Conservation (phyloP, 805 yeast genomes). For the Suhomyces vadensis region DNA sequence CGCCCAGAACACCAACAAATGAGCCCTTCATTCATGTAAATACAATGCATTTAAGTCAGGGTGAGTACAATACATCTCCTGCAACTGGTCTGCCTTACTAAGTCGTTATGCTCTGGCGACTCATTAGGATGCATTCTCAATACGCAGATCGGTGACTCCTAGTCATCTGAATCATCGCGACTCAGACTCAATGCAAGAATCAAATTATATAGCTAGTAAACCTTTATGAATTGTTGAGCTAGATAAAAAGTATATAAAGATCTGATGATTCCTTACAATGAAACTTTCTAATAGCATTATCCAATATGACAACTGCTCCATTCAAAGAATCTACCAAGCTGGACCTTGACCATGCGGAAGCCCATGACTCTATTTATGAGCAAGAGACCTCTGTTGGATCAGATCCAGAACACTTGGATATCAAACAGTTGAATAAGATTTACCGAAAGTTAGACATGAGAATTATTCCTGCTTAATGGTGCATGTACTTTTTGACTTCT, state of each 20-base stretch:
- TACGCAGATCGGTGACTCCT: background rate
- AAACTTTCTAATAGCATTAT: background rate
- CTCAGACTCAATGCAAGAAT: background rate
- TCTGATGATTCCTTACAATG: background rate
- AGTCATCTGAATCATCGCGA: conserved; percentile 4
- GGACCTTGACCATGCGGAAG: background rate
- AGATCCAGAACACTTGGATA: conserved; percentile 6
- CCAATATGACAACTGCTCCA: background rate
- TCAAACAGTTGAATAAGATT: conserved; percentile 47
- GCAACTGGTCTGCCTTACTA: too few species aligned
- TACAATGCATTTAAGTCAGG: too few species aligned
- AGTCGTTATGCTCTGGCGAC: too few species aligned
- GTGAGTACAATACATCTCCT: too few species aligned
- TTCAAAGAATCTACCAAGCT: background rate
- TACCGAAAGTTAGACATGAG: conserved; percentile 66
- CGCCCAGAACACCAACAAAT: too few species aligned
- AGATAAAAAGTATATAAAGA: background rate
- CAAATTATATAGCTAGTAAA: background rate
- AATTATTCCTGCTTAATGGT: conserved; percentile 83
- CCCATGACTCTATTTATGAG: conserved; percentile 2
- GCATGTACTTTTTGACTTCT: conserved; percentile 73
- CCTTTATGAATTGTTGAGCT: background rate
- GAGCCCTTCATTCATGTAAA: too few species aligned
- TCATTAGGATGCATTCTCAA: too few species aligned
- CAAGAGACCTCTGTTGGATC: conserved; percentile 13